phyloP scores from a whole-genome alignment of 768 basidiomycete genomes.

The Leccinum fibrillosum region DNA sequence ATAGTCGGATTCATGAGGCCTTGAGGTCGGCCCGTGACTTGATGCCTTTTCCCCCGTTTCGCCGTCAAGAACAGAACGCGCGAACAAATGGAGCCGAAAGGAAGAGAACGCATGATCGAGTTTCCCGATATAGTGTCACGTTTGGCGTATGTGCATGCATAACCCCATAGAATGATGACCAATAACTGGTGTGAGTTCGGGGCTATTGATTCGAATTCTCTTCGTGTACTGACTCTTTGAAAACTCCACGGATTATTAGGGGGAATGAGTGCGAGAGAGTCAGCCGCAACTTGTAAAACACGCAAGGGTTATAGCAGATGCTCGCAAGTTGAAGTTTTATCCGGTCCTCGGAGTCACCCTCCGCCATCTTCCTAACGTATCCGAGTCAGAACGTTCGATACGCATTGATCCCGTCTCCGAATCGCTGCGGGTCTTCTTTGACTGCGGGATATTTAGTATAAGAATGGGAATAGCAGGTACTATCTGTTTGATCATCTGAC shows the following conservation, averaged over 20 bases:
- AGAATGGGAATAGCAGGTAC: background rate
- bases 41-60: background rate
- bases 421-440: background rate
- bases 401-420: background rate
- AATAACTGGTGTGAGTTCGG: background rate
- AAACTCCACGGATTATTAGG: background rate
- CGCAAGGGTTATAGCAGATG: background rate
- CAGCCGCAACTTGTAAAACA: background rate
- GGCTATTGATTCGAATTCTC: background rate
- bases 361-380: background rate
- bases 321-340: background rate
- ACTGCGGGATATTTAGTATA: background rate
- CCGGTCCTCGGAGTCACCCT: background rate
- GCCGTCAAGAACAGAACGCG: background rate
- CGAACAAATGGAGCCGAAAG: background rate
- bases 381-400: background rate
- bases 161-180: too few relatives aligned
- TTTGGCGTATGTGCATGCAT: too few relatives aligned
- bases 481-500: background rate
- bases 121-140: background rate
- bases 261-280: background rate
- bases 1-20: too few relatives aligned
- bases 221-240: too few relatives aligned
- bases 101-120: background rate
- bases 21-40: background rate